These are phyloP conservation scores for Prunus dulcis DNA, from an alignment of 306 rosid genomes.

Conservation along the genomic window DNA sequence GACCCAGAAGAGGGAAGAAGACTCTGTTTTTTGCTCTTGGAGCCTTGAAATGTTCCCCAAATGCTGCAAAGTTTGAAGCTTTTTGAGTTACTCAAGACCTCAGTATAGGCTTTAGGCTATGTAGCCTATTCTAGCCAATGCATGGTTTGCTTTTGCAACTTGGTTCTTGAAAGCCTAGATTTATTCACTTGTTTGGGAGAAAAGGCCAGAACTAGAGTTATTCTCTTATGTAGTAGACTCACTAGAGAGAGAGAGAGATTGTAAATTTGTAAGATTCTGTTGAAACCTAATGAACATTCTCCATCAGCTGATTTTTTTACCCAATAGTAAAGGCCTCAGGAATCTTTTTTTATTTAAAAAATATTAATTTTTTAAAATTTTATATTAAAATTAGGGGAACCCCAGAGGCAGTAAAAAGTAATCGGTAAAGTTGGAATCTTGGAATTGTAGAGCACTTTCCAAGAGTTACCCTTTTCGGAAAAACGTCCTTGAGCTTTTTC, in stretches of 20 bases:
- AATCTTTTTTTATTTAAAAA: too few species aligned
- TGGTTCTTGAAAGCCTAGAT: neutral
- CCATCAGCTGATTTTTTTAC: neutral
- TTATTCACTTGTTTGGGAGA: conserved; percentile 2
- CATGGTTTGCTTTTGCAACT: conserved; percentile 1
- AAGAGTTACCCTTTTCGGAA: conserved; percentile 44
- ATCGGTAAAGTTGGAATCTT: conserved; percentile 57
- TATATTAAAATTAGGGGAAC: conserved; percentile 15
- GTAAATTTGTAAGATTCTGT: neutral
- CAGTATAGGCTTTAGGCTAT: neutral
- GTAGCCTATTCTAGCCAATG: neutral
- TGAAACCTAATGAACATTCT: conserved; percentile 2
- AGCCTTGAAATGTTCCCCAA: neutral
- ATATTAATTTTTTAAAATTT: too few species aligned
- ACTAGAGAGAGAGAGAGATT: neutral
- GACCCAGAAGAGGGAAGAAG: neutral
- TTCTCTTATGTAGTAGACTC: neutral
- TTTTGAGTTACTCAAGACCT: neutral
- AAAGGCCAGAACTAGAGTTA: neutral
- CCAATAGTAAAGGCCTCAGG: too few species aligned
- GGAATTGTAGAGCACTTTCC: conserved; percentile 36
- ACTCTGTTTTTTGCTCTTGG: neutral
- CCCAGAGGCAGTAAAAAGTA: conserved; percentile 31
- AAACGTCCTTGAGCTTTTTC: conserved; percentile 39
- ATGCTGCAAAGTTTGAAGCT: neutral